Evolutionary conservation across 306 rosid species (phyloP), one percentile per base, ranked within the genome.

Genomic region (Prosopis cineraria): DNA sequence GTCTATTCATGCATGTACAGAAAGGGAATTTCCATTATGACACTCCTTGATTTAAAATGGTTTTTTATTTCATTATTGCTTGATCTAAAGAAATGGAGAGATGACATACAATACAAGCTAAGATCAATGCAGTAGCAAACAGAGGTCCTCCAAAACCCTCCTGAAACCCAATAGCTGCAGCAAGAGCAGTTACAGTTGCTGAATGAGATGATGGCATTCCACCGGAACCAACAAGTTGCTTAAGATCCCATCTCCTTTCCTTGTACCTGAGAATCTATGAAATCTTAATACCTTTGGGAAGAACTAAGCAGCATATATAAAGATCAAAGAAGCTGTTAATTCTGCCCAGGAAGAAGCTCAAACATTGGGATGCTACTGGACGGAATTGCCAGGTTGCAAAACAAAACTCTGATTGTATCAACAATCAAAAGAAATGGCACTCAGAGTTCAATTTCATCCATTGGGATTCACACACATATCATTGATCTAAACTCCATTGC

Each of bases 171-270:
- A 93, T 73, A 19, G 98, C 93, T 3, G 87, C 66, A 8, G 99
- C 97, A 72, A 93, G 92, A 86, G 99, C 97, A 74, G 97, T 88
- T 13, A 95, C 98, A 65, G 99, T 91, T 0, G 99, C 85, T 22
- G 99, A 95, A 95, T 95, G 99, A 62, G 99, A 95, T 1, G 99
- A 95, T 8, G 99, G 99, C 99, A 95, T 95, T 85, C 99, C 99
- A 9, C 99, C 99, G 25, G 99, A 95, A 74, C 96, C 99, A 75
- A 93, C 16, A 12, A 95, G 90, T 77, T 81, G 87, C 87, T 93
- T 95, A 27, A 87, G 83, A 88, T 95, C 99, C 99, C 98, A 95
- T 84, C 90, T 80, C 80, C 83, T 91, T 84, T 95, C 98, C 82
- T 85, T 93, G 82, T 87, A 93, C 99, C 99, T 95, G 78, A 55